Evolutionary conservation across 2,329 filamentous ascomycete genomes (phyloP).

Genomic region (Fusarium equiseti): DNA sequence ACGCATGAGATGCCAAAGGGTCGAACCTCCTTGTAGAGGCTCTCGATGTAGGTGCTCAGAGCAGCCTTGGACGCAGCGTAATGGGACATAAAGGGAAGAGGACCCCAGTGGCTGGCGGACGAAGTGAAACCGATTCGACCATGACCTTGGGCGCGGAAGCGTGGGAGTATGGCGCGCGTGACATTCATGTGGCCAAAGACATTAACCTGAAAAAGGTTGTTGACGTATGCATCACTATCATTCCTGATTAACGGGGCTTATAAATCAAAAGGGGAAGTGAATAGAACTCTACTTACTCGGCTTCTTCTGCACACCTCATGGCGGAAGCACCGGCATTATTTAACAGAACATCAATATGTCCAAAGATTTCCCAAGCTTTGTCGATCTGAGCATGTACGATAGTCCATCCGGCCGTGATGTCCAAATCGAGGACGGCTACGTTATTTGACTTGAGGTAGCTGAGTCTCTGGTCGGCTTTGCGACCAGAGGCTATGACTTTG

Average conservation of each 20-base stretch:
- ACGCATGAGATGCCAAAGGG: conserved; percentile 6
- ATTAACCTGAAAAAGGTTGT: conserved; percentile 10
- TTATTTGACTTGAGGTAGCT: conserved; percentile 2
- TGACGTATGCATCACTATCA: conserved; percentile 1
- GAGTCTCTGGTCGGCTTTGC: conserved; percentile 3
- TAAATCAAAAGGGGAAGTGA: too few species aligned
- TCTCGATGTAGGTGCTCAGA: conserved; percentile 2
- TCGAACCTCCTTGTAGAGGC: conserved; percentile 1
- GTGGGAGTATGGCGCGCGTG: conserved; percentile 11
- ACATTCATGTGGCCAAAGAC: conserved; percentile 6
- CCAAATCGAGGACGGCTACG: conserved; percentile 8
- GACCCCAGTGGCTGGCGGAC: conserved; percentile 3
- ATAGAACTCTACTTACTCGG: background rate
- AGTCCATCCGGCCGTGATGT: conserved; percentile 5
- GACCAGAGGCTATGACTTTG: conserved; percentile 6
- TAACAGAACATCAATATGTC: conserved; percentile 9
- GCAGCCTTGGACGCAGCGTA: conserved; percentile 20
- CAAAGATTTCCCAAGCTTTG: conserved; percentile 9
- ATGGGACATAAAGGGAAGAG: conserved; percentile 8
- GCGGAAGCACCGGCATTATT: conserved; percentile 14
- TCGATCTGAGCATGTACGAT: background rate
- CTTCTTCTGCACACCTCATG: conserved; percentile 5
- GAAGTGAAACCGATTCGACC: conserved; percentile 4
- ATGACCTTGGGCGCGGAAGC: background rate
- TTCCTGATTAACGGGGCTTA: too few species aligned